Conservation (phyloP, 2,329 filamentous ascomycete species). For the Hypoxylon sp. region DNA sequence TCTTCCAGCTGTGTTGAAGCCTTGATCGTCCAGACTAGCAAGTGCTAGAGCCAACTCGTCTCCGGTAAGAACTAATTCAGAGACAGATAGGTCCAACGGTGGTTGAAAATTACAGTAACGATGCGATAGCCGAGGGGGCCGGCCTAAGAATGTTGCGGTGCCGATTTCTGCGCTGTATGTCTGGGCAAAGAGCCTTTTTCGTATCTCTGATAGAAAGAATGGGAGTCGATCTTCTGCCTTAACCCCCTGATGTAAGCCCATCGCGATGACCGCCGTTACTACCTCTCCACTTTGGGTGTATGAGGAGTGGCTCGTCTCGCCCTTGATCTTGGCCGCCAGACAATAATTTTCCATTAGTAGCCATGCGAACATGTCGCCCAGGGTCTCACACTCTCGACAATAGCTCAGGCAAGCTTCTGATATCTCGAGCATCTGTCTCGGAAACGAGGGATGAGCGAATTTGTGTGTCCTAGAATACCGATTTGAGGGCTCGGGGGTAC, state of each 20-base stretch:
- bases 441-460: slow-evolving; percentile 48
- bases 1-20: slow-evolving; percentile 49
- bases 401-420: slow-evolving; percentile 53
- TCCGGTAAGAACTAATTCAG: slow-evolving; percentile 49
- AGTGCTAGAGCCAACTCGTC: slow-evolving; percentile 50
- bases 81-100: slow-evolving; percentile 52
- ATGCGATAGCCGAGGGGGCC: slow-evolving; percentile 54
- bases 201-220: slow-evolving; percentile 54
- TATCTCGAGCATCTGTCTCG: slow-evolving; percentile 52
- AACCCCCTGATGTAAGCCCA: slow-evolving; percentile 55
- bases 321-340: slow-evolving; percentile 48
- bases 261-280: slow-evolving; percentile 51
- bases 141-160: slow-evolving; percentile 53
- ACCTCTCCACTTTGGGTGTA: slow-evolving; percentile 54
- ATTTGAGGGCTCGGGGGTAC: slow-evolving; percentile 50
- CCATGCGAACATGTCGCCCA: slow-evolving; percentile 56
- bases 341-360: slow-evolving; percentile 49
- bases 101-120: slow-evolving; percentile 54
- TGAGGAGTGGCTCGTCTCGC: slow-evolving; percentile 51
- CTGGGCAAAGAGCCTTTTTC: slow-evolving; percentile 48
- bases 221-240: slow-evolving; percentile 51
- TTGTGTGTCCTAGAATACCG: slow-evolving; percentile 50
- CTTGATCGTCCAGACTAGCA: slow-evolving; percentile 51
- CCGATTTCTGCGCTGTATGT: slow-evolving; percentile 54
- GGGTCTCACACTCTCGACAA: slow-evolving; percentile 53